Evolutionary conservation across 306 rosid species (phyloP), one percentile per base, ranked within the genome.

Genomic region (Delonix regia): DNA sequence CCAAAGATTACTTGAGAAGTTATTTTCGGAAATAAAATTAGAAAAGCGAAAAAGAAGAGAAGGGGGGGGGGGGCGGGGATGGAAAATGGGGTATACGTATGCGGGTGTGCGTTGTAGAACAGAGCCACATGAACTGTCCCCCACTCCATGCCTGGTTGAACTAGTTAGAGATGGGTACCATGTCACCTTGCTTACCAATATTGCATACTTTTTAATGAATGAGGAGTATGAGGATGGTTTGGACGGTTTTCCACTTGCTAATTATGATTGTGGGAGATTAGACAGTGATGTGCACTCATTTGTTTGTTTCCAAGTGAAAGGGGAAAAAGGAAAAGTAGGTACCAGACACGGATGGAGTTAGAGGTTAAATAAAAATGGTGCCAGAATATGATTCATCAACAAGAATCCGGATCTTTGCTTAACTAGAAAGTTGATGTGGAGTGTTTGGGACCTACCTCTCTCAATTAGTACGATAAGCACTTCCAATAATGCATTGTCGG

Each of bases 401-500:
- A 84, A 89, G 93, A 89, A 88, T 91, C 82, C 79, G 80, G 86
- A 89, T 89, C 88, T 81, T 89, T 89, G 94, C 97, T 89, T 91
- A 83, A 91, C 89, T 89, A 89, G 93, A 89, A 89, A 93, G 97
- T 90, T 86, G 98, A 93, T 88, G 89, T 77, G 41, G 81, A 67
- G 86, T 81, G 83, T 76, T 74, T 85, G 94, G 96, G 93, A 52
- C 93, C 96, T 86, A 83, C 91, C 80, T 25, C 33, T 83, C 51
- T 86, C 64, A 52, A 80, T 81, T 68, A 76, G 81, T 86, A 82
- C 85, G 71, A 82, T 67, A 71, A 73, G 69, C 88, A 79, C 76
- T 89, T 82, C 82, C 86, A 84, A 91, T 91, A 93, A 91, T 89
- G 88, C 88, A 86, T 78, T 90, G 97, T 90, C 94, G 96, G 97